Evolutionary conservation across 139 green algal genomes (phyloP), one percentile per base, ranked within the genome.

Genomic region (Microglena sp.): DNA sequence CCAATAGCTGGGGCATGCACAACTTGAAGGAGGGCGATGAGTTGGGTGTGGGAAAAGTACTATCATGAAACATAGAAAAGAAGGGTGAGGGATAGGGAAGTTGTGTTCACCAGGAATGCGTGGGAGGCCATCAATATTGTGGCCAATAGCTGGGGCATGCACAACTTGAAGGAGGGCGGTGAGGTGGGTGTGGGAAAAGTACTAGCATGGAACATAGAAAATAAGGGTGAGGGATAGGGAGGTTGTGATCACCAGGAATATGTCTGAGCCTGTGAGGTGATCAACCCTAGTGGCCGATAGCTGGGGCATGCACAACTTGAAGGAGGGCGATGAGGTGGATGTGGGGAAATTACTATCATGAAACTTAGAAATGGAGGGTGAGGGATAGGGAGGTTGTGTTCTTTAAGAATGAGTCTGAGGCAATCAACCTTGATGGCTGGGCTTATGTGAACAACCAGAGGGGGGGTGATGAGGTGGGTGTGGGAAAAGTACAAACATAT

Each of bases 351-450:
- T n/a, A n/a, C n/a, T n/a, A n/a, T n/a, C n/a, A n/a, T n/a, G n/a
- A n/a, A n/a, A n/a, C n/a, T n/a, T n/a, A n/a, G n/a, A n/a, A n/a
- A n/a, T n/a, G n/a, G n/a, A n/a, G n/a, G n/a, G n/a, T n/a, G 3
- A 81, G 55, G 4, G 64, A 74, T 36, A 69, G 92, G 5, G 89
- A 99, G 74, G 82, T 99, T 5, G 90, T 99, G 30, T 98, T 88
- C 73, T 97, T 91, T 0, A 83, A 88, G 45, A 96, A 96, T 70
- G 94, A 92, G 34, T 95, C 66, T 27, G 94, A 99, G 71, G 94
- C 87, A 5, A 94, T 99, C 65, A 99, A 99, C 79, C 73, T 99
- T n/a, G n/a, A n/a, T n/a, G n/a, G n/a, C n/a, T n/a, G n/a, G n/a
- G n/a, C n/a, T n/a, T n/a, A n/a, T n/a, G n/a, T n/a, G n/a, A n/a